phyloP scores from a whole-genome alignment of 106 monocot species.

The Dendrobium officinale region DNA sequence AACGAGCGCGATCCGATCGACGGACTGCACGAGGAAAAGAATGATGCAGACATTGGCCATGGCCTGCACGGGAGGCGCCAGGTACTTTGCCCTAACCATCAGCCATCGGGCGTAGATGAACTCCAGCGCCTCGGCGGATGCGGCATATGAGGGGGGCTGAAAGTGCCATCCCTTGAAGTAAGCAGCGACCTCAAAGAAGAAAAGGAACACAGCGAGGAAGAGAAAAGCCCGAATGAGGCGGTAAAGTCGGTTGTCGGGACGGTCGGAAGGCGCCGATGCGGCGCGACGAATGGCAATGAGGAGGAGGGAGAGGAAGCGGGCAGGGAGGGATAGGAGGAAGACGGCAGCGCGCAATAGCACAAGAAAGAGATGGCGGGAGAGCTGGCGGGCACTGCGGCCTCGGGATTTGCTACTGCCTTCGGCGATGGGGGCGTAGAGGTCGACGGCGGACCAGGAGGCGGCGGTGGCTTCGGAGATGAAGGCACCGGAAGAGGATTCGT shows the following conservation, averaged over 20 bases:
- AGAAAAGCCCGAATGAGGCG: slow-evolving; percentile 42
- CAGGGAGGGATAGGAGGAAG: neutral
- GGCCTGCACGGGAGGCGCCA: slow-evolving; percentile 50
- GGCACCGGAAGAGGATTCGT: neutral
- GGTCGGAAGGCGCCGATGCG: slow-evolving; percentile 9
- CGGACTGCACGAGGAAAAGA: slow-evolving; percentile 49
- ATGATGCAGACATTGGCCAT: slow-evolving; percentile 47
- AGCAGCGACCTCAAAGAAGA: slow-evolving; percentile 42
- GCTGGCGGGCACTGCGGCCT: slow-evolving; percentile 36
- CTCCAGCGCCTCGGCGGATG: slow-evolving; percentile 4
- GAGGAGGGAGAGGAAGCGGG: slow-evolving; percentile 15
- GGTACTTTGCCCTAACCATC: slow-evolving; percentile 30
- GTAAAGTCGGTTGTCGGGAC: slow-evolving; percentile 34
- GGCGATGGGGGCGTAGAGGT: slow-evolving; percentile 2
- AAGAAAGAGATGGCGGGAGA: slow-evolving; percentile 36
- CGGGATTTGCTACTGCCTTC: slow-evolving; percentile 22
- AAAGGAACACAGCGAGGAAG: slow-evolving; percentile 30
- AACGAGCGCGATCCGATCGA: slow-evolving; percentile 44
- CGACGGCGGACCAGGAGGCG: neutral
- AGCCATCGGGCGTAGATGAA: slow-evolving; percentile 56
- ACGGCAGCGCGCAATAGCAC: slow-evolving; percentile 26
- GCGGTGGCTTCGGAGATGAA: slow-evolving; percentile 7
- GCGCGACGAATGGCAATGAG: slow-evolving; percentile 27
- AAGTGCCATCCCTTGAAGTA: slow-evolving; percentile 27
- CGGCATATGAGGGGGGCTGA: slow-evolving; percentile 2